Conservation (phyloP, 176 grass and related monocot species). For the Neostapfia colusana region DNA sequence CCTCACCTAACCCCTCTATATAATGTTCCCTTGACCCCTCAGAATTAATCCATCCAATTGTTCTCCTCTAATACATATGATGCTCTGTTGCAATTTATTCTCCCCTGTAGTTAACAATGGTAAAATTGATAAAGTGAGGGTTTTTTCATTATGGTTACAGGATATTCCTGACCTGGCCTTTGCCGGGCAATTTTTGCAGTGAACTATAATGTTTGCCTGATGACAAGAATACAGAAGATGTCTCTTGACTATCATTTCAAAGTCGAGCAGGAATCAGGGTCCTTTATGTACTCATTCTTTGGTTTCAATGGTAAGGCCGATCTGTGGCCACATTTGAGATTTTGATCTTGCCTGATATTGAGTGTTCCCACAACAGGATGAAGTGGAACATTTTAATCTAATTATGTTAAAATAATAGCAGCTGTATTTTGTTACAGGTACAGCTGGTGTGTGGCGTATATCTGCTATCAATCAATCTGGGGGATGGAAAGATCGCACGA, state of each 20-base stretch:
- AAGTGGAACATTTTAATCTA: background rate
- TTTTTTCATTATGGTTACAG: constrained; percentile 59
- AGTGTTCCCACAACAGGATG: constrained; percentile 11
- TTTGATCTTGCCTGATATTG: constrained; percentile 14
- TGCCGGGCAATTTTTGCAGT: constrained; percentile 89
- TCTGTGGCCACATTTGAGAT: constrained; percentile 6
- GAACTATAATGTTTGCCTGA: constrained; percentile 79
- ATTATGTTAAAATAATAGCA: background rate
- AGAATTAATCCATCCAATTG: too few species aligned
- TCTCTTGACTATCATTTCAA: constrained; percentile 98
- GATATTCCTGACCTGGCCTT: constrained; percentile 71
- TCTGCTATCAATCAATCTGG: constrained; percentile 87
- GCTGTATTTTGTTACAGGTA: constrained; percentile 49
- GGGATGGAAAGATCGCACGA: constrained; percentile 93
- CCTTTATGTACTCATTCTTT: constrained; percentile 74
- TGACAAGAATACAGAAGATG: constrained; percentile 99
- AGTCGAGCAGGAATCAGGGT: constrained; percentile 94
- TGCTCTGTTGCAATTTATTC: constrained; percentile 21
- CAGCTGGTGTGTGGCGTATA: constrained; percentile 90
- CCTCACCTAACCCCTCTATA: too few species aligned
- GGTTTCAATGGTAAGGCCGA: constrained; percentile 77
- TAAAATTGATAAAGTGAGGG: constrained; percentile 46
- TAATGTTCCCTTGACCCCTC: too few species aligned
- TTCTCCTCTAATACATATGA: constrained; percentile 1
- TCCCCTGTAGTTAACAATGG: constrained; percentile 1